Base-by-base conservation (phyloP, 768 basidiomycete genomes). In the Butyriboletus loyo region DNA sequence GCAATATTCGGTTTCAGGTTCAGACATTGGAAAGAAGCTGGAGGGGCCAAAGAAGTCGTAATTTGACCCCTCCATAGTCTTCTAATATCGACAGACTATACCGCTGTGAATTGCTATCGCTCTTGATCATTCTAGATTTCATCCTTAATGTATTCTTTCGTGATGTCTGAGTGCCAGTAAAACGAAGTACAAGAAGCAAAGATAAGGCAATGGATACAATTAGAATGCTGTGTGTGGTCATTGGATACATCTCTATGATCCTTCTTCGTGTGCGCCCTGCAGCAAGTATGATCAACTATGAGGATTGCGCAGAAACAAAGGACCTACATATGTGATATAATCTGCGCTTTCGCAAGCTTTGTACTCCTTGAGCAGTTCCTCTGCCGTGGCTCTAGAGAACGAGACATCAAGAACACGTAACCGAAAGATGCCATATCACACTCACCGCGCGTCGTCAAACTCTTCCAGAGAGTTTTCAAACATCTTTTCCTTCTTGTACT, bases 401-500 rank as follows among this genome's bases (percentile, higher is more conserved):
- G n/a, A 27, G 25, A 32, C 17, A 41, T 54, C 40, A 39, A 49
- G n/a, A 17, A 27, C 1, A 36, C 15, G 5, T 28, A n/a, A 39
- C 28, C 27, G 2, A 35, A 13, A 30, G 15, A 44, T 14, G n/a
- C 5, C 25, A 24, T 9, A 8, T 19, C 21, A 57, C 45, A 41
- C 79, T 53, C 63, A 92, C 93, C 92, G 83, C n/a, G 97, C 89
- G 72, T 97, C 93, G 62, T 98, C 95, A 69, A 99, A 98, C 72
- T 98, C 95, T 58, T 95, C 92, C 58, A 98, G 69, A 2, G 86
- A 86, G 66, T 95, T 87, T 67, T 89, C 87, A 66, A 99, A 99
- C 78, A 96, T 86, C 65, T 88, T 87, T 70, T 98, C 94, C 67
- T 92, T 93, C 76, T 96, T 97, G 76, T 98, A 99, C 67, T 95